These are phyloP conservation scores for Paracoccidioides brasiliensis DNA, from an alignment of 2,329 filamentous ascomycete species.

Conservation along the genomic window DNA sequence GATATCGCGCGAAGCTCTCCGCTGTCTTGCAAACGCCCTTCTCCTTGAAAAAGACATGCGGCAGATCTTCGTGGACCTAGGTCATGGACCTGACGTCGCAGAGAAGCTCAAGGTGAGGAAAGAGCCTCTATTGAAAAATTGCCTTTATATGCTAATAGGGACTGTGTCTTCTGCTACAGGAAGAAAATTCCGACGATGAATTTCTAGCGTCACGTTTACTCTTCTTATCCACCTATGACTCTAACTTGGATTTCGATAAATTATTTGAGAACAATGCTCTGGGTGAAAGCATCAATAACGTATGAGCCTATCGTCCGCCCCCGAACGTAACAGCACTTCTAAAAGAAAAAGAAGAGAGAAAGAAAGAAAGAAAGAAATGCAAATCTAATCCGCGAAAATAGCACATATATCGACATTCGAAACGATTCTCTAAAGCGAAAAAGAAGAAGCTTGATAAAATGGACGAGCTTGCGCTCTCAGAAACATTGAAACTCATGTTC, in stretches of 20 bases:
- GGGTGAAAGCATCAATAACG: conserved; percentile 52
- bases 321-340: neutral
- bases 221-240: conserved; percentile 67
- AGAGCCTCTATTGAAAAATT: neutral
- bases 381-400: conserved; percentile 12
- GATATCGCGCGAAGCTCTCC: conserved; percentile 60
- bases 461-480: conserved; percentile 65
- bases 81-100: conserved; percentile 54
- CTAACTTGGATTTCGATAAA: conserved; percentile 50
- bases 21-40: conserved; percentile 76
- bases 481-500: conserved; percentile 79
- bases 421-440: conserved; percentile 35
- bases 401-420: conserved; percentile 59
- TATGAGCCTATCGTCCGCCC: conserved; percentile 12
- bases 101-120: conserved; percentile 47
- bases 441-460: conserved; percentile 31
- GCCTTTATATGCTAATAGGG: neutral
- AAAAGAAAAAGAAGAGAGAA: too few species aligned
- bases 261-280: conserved; percentile 55
- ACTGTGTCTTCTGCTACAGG: conserved; percentile 24
- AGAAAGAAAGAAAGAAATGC: neutral
- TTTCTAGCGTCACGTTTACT: conserved; percentile 70
- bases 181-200: conserved; percentile 66
- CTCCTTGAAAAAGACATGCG: conserved; percentile 55
- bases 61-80: conserved; percentile 60